Base-by-base conservation (phyloP, 148 eudicot species). In the Chenopodium quinoa region DNA sequence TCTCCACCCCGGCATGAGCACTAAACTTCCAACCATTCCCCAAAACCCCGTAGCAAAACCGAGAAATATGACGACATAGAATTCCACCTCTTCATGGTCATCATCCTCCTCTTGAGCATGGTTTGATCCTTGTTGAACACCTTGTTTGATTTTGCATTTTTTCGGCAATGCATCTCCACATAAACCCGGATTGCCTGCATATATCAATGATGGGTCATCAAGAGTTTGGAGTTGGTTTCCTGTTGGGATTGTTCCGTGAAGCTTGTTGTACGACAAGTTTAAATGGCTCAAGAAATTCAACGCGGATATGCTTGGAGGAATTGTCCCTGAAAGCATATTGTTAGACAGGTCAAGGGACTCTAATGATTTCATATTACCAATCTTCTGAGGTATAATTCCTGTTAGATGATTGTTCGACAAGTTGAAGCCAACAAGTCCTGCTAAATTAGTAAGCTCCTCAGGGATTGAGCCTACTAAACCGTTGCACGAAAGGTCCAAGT, bases 401-500 rank as follows among this genome's bases (percentile, higher is more conserved):
- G n/a, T 68, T 31, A 87, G 56, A n/a, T 81, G 78, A 78, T 89
- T 89, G 70, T 69, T 40, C 0, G 91, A 85, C 37, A 87, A 69
- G 72, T 89, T 86, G 32, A 87, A 68, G 3, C 79, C 72, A 25
- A 74, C 56, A 37, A 86, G 66, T 47, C 56, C 54, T 23, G 27
- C 12, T 9, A 89, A 73, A 27, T 32, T n/a, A 0, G 83, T 75
- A 4, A 87, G 23, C 8, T 68, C 76, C 29, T 52, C n/a, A 5
- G 87, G 91, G 3, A 87, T 83, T 13, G 76, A 71, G 34, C 91
- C 86, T 0, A 48, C 62, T 34, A 85, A 73, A 20, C 54, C 32
- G 32, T 85, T 87, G 17, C 75, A 54, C 0, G 91, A 91, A 48
- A 91, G 88, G 64, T 88, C 92, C 23, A 85, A 75, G 80, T 82